Percentiles rank a stretch among this genome's conserved stretches.
Conservation (phyloP, 2,329 filamentous ascomycete genomes). For the Fusarium metavorans region DNA sequence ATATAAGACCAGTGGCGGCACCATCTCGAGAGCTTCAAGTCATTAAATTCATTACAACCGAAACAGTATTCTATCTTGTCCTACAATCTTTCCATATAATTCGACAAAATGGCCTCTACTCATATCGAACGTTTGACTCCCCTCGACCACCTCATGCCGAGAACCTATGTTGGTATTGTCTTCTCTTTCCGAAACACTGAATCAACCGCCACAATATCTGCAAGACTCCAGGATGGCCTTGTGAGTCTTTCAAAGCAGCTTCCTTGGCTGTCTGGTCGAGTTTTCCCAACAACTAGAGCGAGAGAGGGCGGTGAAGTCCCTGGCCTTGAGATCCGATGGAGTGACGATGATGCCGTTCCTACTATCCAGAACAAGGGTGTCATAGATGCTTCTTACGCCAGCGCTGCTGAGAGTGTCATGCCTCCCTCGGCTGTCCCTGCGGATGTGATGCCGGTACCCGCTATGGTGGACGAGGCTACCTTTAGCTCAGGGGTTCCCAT, state of each 20-base stretch:
- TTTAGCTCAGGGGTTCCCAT: neutral
- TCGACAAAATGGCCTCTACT: neutral
- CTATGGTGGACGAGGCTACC: neutral
- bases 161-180: conserved; percentile 8
- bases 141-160: conserved; percentile 18
- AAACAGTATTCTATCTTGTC: neutral
- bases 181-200: conserved; percentile 12
- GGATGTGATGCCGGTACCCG: neutral
- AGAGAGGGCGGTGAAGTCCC: neutral
- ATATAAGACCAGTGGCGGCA: neutral
- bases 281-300: neutral
- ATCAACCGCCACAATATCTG: neutral
- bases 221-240: neutral
- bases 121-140: conserved; percentile 4
- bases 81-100: neutral
- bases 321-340: conserved; percentile 6
- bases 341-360: neutral
- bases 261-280: conserved; percentile 2
- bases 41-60: neutral
- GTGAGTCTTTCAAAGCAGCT: neutral
- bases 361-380: neutral
- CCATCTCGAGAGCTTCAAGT: neutral
- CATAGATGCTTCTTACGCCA: neutral
- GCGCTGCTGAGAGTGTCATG: neutral
- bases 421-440: neutral